Evolutionary conservation across 352 stramenopile genomes (phyloP).

Genomic region (Pilasporangium apinafurcum): DNA sequence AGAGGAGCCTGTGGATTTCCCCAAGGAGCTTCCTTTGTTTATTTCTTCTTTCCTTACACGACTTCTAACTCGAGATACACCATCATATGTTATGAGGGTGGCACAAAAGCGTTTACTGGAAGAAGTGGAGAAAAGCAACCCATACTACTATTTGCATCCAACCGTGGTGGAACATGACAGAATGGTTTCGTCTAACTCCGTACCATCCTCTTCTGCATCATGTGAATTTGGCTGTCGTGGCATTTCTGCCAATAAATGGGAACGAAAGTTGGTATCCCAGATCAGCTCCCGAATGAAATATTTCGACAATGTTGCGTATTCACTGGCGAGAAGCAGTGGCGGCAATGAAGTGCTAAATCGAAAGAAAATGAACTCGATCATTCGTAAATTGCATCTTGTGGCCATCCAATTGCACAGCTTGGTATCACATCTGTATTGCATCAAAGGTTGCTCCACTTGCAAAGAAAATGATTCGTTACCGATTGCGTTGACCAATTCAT

Average conservation of each 20-base stretch:
- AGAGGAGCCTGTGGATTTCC: conserved; percentile 3
- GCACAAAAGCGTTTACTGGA: conserved; percentile 51
- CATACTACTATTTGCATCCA: conserved; percentile 66
- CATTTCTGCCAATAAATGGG: conserved; percentile 45
- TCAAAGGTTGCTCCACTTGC: conserved; percentile 40
- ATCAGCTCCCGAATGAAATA: conserved; percentile 79
- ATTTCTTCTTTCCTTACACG: conserved; percentile 32
- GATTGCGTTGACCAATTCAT: conserved; percentile 59
- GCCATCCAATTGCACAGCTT: conserved; percentile 71
- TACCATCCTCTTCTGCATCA: conserved; percentile 5
- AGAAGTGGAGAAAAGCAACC: conserved; percentile 59
- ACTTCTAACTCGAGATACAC: conserved; percentile 30
- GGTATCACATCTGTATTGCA: conserved; percentile 61
- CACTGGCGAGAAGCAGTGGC: conserved; percentile 45
- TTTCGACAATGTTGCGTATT: conserved; percentile 71
- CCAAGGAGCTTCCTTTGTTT: conserved; percentile 23
- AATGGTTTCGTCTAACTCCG: background rate
- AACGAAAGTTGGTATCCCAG: conserved; percentile 64
- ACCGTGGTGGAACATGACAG: conserved; percentile 10
- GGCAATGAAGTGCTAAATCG: conserved; percentile 58
- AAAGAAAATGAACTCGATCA: conserved; percentile 82
- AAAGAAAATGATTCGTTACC: conserved; percentile 50
- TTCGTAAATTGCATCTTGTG: conserved; percentile 72
- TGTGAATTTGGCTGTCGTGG: conserved; percentile 57
- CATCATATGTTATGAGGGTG: conserved; percentile 62